phyloP scores from a whole-genome alignment of 306 rosid species.

The Canavalia gladiata region DNA sequence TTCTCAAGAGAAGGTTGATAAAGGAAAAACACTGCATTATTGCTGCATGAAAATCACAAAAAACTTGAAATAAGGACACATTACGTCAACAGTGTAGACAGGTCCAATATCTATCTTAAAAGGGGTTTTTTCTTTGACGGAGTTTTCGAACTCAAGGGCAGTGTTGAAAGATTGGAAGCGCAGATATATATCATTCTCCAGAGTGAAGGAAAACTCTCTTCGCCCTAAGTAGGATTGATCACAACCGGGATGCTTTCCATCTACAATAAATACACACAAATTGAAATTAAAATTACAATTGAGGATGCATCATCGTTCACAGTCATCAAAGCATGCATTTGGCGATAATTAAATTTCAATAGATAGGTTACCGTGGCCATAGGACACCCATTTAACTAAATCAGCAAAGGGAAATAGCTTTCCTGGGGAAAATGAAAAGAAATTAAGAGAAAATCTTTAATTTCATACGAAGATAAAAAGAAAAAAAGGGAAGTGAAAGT shows the following conservation, averaged over 20 bases:
- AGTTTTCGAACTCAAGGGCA: slow-evolving; percentile 70
- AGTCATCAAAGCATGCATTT: background rate
- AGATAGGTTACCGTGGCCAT: slow-evolving; percentile 73
- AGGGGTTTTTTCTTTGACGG: slow-evolving; percentile 79
- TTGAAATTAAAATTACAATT: background rate
- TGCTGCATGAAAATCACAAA: background rate
- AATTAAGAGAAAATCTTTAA: background rate
- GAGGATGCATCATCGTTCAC: slow-evolving; percentile 1
- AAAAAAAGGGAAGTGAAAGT: background rate
- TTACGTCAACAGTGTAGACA: slow-evolving; percentile 86
- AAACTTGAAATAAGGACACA: background rate
- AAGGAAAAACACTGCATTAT: slow-evolving; percentile 4
- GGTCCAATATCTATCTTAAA: slow-evolving; percentile 90
- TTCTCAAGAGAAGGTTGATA: background rate
- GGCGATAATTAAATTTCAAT: background rate
- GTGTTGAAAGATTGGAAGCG: slow-evolving; percentile 80
- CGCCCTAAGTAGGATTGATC: slow-evolving; percentile 77
- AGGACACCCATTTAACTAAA: slow-evolving; percentile 81
- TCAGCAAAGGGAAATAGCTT: slow-evolving; percentile 85
- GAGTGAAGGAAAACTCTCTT: slow-evolving; percentile 85
- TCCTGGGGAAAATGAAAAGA: slow-evolving; percentile 53
- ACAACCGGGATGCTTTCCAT: slow-evolving; percentile 95
- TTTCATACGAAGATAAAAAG: background rate
- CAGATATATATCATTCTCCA: slow-evolving; percentile 75
- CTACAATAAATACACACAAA: slow-evolving; percentile 54